phyloP scores from a whole-genome alignment of 148 eudicot species.

The Spergularia marina region DNA sequence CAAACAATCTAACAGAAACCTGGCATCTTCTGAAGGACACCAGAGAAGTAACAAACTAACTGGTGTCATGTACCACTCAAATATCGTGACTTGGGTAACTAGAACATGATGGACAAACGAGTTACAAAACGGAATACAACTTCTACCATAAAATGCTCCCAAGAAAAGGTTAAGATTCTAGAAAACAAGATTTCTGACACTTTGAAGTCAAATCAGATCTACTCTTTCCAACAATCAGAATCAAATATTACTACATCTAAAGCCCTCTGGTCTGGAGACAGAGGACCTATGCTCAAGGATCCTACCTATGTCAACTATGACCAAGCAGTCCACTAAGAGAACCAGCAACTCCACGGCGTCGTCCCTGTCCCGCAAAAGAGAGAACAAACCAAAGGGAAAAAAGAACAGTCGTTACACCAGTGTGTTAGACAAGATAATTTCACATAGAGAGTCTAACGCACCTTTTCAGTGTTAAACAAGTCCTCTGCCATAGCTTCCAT shows the following conservation, averaged over 20 bases:
- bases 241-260: neutral
- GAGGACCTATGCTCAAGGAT: neutral
- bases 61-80: too few relatives aligned
- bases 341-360: constrained; percentile 54
- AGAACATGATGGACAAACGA: too few relatives aligned
- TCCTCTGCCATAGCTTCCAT: constrained; percentile 95
- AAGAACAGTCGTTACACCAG: neutral
- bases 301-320: constrained; percentile 40
- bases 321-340: constrained; percentile 52
- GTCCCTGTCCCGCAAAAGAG: constrained; percentile 41
- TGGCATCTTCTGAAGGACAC: too few relatives aligned
- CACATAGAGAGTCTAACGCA: constrained; percentile 17
- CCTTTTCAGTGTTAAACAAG: constrained; percentile 75
- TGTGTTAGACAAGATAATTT: neutral
- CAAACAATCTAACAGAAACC: too few relatives aligned
- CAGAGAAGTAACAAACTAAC: too few relatives aligned
- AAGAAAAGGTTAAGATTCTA: too few relatives aligned
- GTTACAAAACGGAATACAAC: too few relatives aligned
- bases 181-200: too few relatives aligned
- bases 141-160: too few relatives aligned
- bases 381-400: neutral
- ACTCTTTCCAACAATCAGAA: too few relatives aligned
- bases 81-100: too few relatives aligned
- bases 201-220: too few relatives aligned
- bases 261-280: neutral